Evolutionary conservation across 2,329 filamentous ascomycete species (phyloP), one percentile per base, ranked within the genome.

Genomic region (Aspergillus fructus): DNA sequence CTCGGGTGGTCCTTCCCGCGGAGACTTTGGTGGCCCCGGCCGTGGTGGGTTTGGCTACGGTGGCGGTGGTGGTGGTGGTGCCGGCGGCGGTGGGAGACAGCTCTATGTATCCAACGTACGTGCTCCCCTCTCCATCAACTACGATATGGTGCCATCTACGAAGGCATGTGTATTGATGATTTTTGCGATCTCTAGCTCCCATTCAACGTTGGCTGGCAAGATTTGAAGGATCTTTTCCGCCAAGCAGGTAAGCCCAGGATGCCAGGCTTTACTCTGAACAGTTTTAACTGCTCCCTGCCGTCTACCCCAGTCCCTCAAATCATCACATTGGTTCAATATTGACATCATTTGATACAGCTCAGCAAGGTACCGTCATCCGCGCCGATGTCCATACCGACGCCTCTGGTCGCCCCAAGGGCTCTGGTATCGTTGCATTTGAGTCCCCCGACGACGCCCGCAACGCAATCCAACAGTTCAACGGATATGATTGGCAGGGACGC

Each of bases 71-170:
- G 83, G 81, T 41, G 52, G 59, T 45, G 58, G 59, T 17, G 33
- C 49, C 9, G 66, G 62, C 62, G 85, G 82, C 65, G 87, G 85
- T 64, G 88, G 90, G 71, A 89, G 92, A 75, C 94, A 97, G 80
- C 92, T 99, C 77, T 99, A 96, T 77, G 86, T 99, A 74, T 90
- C 91, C 77, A 99, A 99, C 85, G 94, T 99, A 85, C 85, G 93
- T 96, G 76, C 66, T 74, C 75, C 76, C 76, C 67, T 67, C 49
- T 30, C 9, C 19, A 40, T 56, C 58, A 34, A 39, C 43, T 43
- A 21, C 57, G 53, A 62, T 62, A 52, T 59, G 55, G 55, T 58
- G 59, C 48, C 45, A 50, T 50, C 15, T 6, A 33, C 47, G 58
- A 42, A 54, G 59, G 62, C 62, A 62, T 64, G 40, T 21, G 4